Evolutionary conservation across 768 basidiomycete genomes (phyloP).

Genomic region (Coprinopsis marcescibilis): DNA sequence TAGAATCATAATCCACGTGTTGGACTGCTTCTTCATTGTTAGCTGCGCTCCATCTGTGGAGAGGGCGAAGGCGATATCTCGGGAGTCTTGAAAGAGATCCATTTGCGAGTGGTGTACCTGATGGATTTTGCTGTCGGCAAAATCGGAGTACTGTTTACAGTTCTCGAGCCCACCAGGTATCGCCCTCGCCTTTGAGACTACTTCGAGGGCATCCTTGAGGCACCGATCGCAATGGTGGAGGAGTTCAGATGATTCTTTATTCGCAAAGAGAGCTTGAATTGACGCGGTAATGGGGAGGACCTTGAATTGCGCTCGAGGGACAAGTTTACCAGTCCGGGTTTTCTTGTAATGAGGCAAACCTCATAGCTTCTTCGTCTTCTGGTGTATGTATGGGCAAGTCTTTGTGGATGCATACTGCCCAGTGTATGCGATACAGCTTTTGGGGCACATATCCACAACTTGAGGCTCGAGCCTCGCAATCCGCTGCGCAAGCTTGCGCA

Average conservation of each 20-base stretch:
- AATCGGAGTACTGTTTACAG: conserved; percentile 17
- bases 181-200: conserved; percentile 2
- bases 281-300: conserved; percentile 15
- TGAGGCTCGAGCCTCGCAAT: conserved; percentile 12
- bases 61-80: conserved; percentile 20
- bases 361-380: background rate
- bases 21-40: conserved; percentile 26
- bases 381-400: conserved; percentile 13
- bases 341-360: background rate
- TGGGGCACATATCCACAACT: conserved; percentile 18
- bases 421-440: conserved; percentile 23
- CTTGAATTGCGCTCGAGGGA: conserved; percentile 13
- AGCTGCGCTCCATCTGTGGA: conserved; percentile 25
- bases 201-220: conserved; percentile 13
- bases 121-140: conserved; percentile 16
- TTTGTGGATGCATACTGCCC: conserved; percentile 12
- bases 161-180: background rate
- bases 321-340: background rate
- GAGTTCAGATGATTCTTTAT: conserved; percentile 13
- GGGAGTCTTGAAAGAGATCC: conserved; percentile 15
- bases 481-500: conserved; percentile 12
- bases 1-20: conserved; percentile 20
- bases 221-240: conserved; percentile 17
- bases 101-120: conserved; percentile 13
- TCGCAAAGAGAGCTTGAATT: conserved; percentile 19